Conservation (phyloP, 2,329 filamentous ascomycete species). For the Colletotrichum plurivorum region DNA sequence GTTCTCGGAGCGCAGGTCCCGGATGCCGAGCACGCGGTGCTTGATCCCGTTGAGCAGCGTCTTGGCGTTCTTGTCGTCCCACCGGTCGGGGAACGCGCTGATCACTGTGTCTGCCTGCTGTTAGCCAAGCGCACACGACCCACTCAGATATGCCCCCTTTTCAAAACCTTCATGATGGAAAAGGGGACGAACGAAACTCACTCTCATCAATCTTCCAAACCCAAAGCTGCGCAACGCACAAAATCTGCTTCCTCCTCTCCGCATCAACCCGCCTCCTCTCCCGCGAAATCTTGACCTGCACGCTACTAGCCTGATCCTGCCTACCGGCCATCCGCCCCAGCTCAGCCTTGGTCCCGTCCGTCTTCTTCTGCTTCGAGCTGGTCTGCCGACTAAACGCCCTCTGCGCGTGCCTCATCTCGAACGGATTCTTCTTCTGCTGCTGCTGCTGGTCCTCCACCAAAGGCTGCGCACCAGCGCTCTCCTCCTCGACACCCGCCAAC, state of each 20-base stretch:
- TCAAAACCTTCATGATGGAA: neutral
- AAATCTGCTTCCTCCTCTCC: slow-evolving; percentile 47
- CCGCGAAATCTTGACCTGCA: slow-evolving; percentile 36
- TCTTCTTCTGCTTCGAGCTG: slow-evolving; percentile 43
- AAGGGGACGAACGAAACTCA: neutral
- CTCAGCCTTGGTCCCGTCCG: slow-evolving; percentile 42
- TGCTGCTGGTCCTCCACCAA: neutral
- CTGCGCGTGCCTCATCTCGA: slow-evolving; percentile 23
- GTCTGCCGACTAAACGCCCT: slow-evolving; percentile 31
- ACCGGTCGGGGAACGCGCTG: slow-evolving; percentile 40
- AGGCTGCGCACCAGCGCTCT: neutral
- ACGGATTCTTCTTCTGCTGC: slow-evolving; percentile 22
- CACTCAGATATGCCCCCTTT: neutral
- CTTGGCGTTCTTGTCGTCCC: slow-evolving; percentile 43
- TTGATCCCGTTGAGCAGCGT: slow-evolving; percentile 41
- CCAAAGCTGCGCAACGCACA: slow-evolving; percentile 46
- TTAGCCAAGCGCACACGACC: neutral
- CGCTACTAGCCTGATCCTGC: slow-evolving; percentile 41
- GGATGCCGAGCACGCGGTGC: slow-evolving; percentile 36
- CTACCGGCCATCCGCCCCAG: slow-evolving; percentile 39
- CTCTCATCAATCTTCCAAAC: slow-evolving; percentile 42
- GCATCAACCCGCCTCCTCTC: slow-evolving; percentile 43
- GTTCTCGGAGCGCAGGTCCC: slow-evolving; percentile 25
- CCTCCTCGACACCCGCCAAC: neutral
- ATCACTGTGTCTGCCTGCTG: slow-evolving; percentile 34